Evolutionary conservation across 2,329 filamentous ascomycete genomes (phyloP), one percentile per base, ranked within the genome.

Genomic region (Byssoonygena ceratinophila): DNA sequence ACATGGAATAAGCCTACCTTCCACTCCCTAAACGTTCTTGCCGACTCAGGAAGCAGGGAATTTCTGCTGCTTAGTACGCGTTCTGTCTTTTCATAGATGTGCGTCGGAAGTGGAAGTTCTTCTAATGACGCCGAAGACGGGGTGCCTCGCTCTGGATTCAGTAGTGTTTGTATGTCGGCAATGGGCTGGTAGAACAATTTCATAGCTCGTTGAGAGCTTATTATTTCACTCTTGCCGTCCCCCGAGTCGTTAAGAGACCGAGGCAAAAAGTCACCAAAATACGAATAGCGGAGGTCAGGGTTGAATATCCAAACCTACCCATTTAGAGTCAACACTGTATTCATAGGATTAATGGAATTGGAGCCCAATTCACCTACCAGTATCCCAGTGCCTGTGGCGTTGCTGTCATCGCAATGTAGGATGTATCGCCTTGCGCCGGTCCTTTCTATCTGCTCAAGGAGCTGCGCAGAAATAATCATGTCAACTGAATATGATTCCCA

Each of bases 291-390:
- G 37, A 82, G 69, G 54, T 80, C 74, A 0, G 78, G 77, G 6
- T 80, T 79, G 64, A 83, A 82, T 51, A 79, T 69, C 80, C 79
- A 82, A 25, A 81, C 57, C 64, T 77, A 43, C 8, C n/a, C 37
- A 23, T 40, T 32, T n/a, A 8, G 14, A 23, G n/a, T 52, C 25
- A 45, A 20, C 20, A 11, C 29, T 12, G 14, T 9, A 7, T 4
- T 18, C 9, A 20, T 12, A 14, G 20, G 47, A 18, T 29, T 16
- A 16, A 43, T 32, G 22, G n/a, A 14, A 47, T 48, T 2, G 14
- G 16, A 11, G 7, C 37, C 27, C 23, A 23, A 55, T 11, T 2
- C 22, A 7, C 64, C 51, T 64, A 74, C 71, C 51, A 74, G 45
- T 3, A 73, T 55, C 9, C 69, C 69, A 20, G 54, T 48, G 14